A percentile compares a stretch with the other conserved stretches of the same genome.
Evolutionary conservation across 257 asterid genomes (phyloP).

Genomic region (Oldenlandia corymbosa): DNA sequence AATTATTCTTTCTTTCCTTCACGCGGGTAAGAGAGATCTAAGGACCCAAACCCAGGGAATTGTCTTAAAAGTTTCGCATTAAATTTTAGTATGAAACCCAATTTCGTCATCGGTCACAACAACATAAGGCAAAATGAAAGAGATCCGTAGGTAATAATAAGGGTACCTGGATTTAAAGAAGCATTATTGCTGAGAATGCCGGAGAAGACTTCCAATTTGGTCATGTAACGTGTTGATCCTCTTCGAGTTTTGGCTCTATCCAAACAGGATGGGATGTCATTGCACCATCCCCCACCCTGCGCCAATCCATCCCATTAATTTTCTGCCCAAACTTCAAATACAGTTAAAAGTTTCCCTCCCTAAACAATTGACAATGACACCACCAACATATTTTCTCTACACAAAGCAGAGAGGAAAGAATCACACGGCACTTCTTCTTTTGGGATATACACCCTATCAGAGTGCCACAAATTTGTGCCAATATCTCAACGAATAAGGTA

Average conservation of each 20-base stretch:
- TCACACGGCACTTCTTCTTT: too few species aligned
- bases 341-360: too few species aligned
- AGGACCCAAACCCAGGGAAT: neutral
- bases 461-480: too few species aligned
- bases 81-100: neutral
- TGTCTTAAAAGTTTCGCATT: constrained; percentile 3
- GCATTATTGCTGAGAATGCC: constrained; percentile 81
- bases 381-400: too few species aligned
- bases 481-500: too few species aligned
- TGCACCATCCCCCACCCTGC: constrained; percentile 99
- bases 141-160: neutral
- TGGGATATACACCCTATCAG: too few species aligned
- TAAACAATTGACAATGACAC: too few species aligned
- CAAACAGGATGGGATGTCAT: constrained; percentile 63
- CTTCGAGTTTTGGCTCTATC: constrained; percentile 71
- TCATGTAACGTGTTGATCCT: constrained; percentile 75
- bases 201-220: constrained; percentile 47
- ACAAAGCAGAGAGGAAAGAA: too few species aligned
- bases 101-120: neutral
- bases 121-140: neutral
- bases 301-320: neutral
- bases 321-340: too few species aligned
- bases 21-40: constrained; percentile 3
- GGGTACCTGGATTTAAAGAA: constrained; percentile 66
- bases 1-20: neutral